Base-by-base conservation (phyloP, 1,284 basidiomycete species). In the Puccinia hordei region DNA sequence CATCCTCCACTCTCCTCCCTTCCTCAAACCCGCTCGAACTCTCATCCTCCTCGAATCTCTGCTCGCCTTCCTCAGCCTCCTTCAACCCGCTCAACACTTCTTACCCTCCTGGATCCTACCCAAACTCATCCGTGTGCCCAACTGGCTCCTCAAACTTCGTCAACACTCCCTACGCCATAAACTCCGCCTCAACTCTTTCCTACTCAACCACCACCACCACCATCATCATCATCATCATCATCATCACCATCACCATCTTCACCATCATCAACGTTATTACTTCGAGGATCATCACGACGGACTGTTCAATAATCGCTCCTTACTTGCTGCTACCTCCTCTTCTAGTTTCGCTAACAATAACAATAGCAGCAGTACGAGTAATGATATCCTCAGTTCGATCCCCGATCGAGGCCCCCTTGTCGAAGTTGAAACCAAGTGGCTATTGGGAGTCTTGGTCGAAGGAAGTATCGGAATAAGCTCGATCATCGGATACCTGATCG, bases 51-150 rank as follows among this genome's bases (percentile, higher is more conserved):
- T 80, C 27, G 77, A 80, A 59, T 73, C 49, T 38, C 15, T 59
- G 3, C 22, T 73, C 24, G 30, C 68, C 33, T 38, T 65, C 8
- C 27, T 80, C 41, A 33, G 55, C 46, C 33, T 80, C 17, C 53
- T 69, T 30, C 77, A 80, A 61, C 77, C 77, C 55, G 68, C 69
- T 27, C 77, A 80, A 59, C 77, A 80, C 30, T 30, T 80, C 41
- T 30, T 80, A 19, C 77, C 77, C 63, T n/a, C n/a, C 17, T 61
- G 44, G 27, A 72, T 80, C 57, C 59, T 80, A 12, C 77, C 77
- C 57, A 72, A 73, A 17, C 27, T 46, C 5, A n/a, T 80, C 15
- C 15, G n/a, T 22, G 27, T 80, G 0, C 69, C 77, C 19, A 15
- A 73, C 27, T 44, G 57, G 51, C 19, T 80, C 17, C 27, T 73